Base-by-base conservation (phyloP, 352 stramenopile species). In the Phytophthora sansomeana region DNA sequence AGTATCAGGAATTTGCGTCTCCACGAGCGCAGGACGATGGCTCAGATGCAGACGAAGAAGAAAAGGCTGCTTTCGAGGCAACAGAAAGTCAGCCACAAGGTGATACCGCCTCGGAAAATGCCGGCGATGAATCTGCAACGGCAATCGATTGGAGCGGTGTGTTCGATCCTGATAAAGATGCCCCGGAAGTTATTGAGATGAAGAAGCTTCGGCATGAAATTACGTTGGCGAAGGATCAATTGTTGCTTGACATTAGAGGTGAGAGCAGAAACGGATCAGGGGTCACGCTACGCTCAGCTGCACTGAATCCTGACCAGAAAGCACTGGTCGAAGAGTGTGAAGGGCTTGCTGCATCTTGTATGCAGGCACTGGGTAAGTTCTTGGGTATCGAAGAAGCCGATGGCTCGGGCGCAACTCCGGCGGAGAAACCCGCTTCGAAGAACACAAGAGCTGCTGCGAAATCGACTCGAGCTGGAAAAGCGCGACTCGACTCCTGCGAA, bases 161-260 rank as follows among this genome's bases (percentile, higher is more conserved):
- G 2, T 82, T 76, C 30, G 74, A 86, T 46, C 32, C 55, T 30
- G 72, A 63, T 1, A 76, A 65, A 4, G 81, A 91, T n/a, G 53
- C 79, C 2, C 67, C 78, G 1, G 77, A 91, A 17, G 59, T 91
- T 6, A 65, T 83, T 13, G 78, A 89, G 47, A 90, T 93, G 77
- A 93, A 93, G 57, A 87, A 84, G 48, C 76, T 93, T 33, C 75
- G 81, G 2, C 69, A 90, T 55, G 81, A 91, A 53, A 89, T 93
- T 13, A 76, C 78, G 10, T 35, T 75, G 28, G 76, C 81, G 21
- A 81, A 82, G 21, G 79, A 82, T 17, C 67, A 85, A 26, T 42
- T 83, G 54, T 44, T 86, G 44, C 54, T 69, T 13, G 63, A 74
- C 10, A 80, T 84, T 28, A 65, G 58, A 21, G 52, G 57, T 63